These are phyloP conservation scores for Vitis hybrid DNA, from an alignment of 177 flowering plant genomes.

Conservation along the genomic window DNA sequence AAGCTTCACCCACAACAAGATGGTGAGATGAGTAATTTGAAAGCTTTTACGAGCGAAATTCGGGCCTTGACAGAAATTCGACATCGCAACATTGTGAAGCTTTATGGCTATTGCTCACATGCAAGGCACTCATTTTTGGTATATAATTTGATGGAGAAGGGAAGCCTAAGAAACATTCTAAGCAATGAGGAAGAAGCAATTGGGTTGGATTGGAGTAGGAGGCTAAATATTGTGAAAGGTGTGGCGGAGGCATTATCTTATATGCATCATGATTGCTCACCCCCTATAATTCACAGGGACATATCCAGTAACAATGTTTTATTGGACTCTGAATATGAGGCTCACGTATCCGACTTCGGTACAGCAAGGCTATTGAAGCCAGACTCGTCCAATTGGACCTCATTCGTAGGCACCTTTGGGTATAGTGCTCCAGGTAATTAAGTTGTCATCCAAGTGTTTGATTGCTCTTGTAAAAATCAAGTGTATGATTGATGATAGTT, in stretches of 20 bases:
- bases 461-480: too few species aligned
- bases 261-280: constrained; percentile 22
- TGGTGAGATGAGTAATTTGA: neutral
- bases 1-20: constrained; percentile 4
- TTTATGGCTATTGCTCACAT: constrained; percentile 6
- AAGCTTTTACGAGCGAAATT: constrained; percentile 12
- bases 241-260: constrained; percentile 17
- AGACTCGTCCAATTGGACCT: constrained; percentile 21
- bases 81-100: constrained; percentile 16
- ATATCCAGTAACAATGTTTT: constrained; percentile 20
- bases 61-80: constrained; percentile 3
- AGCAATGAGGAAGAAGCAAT: constrained; percentile 9
- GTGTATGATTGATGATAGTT: too few species aligned
- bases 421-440: constrained; percentile 24
- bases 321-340: constrained; percentile 10
- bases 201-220: constrained; percentile 19
- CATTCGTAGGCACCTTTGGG: constrained; percentile 21
- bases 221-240: constrained; percentile 12
- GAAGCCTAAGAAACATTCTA: constrained; percentile 12
- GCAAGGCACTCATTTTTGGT: constrained; percentile 2
- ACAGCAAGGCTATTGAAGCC: constrained; percentile 15
- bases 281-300: constrained; percentile 24
- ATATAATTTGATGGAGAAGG: constrained; percentile 17
- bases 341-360: constrained; percentile 20
- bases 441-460: neutral